These are phyloP conservation scores for Senna tora DNA, from an alignment of 306 rosid genomes.

Conservation along the genomic window DNA sequence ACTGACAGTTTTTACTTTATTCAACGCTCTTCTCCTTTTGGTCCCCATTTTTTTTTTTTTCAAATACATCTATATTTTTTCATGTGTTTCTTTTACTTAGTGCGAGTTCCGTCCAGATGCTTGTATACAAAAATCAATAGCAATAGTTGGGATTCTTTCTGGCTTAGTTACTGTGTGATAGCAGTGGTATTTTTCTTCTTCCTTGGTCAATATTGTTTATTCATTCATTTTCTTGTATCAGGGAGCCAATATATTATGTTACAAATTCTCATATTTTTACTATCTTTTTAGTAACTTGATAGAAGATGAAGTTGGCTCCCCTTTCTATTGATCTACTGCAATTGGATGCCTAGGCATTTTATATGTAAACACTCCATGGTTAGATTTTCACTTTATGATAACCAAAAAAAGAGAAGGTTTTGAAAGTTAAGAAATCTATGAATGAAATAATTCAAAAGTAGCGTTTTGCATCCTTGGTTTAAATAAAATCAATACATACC, in stretches of 20 bases:
- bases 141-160: constrained; percentile 48
- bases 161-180: constrained; percentile 46
- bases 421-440: no score
- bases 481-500: no score
- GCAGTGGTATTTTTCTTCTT: constrained; percentile 29
- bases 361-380: no score
- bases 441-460: no score
- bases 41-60: neutral
- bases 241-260: constrained; percentile 34
- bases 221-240: constrained; percentile 46
- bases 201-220: constrained; percentile 35
- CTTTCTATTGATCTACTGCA: neutral
- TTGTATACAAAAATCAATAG: constrained; percentile 62
- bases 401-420: no score
- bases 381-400: no score
- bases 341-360: neutral
- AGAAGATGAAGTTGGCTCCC: constrained; percentile 5
- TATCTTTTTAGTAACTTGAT: constrained; percentile 21
- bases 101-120: constrained; percentile 54
- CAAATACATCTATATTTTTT: constrained; percentile 10
- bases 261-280: constrained; percentile 28
- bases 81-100: constrained; percentile 43
- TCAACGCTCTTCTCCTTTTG: neutral
- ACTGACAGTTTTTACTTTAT: constrained; percentile 42
- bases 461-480: neutral